Evolutionary conservation across 805 yeast species (phyloP).

Genomic region (Lipomyces sp.): DNA sequence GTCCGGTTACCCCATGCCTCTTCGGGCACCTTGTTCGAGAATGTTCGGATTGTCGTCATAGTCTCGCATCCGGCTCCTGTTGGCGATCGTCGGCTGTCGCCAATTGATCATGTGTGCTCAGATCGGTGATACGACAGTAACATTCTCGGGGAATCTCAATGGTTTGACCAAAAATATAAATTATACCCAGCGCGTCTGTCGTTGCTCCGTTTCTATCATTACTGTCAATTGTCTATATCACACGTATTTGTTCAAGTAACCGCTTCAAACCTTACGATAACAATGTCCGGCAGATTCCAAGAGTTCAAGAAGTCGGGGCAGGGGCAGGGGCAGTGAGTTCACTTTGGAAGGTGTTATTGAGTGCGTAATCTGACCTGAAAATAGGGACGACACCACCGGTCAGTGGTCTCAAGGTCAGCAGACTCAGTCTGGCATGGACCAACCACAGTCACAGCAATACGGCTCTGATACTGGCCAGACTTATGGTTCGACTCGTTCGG

Average conservation of each 20-base stretch:
- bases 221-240: neutral
- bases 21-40: no score
- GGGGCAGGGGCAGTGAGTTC: slow-evolving; percentile 21
- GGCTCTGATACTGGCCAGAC: slow-evolving; percentile 5
- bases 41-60: no score
- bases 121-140: no score
- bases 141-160: no score
- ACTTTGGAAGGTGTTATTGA: neutral
- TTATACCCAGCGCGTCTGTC: neutral
- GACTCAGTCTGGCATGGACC: neutral
- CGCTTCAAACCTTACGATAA: neutral
- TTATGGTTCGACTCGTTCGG: slow-evolving; percentile 26
- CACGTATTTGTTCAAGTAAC: neutral
- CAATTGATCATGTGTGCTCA: neutral
- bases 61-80: no score
- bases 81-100: no score
- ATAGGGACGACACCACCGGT: neutral
- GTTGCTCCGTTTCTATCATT: neutral
- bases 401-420: slow-evolving; percentile 1
- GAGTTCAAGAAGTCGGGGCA: slow-evolving; percentile 24
- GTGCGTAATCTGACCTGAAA: neutral
- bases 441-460: slow-evolving; percentile 1
- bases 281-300: slow-evolving; percentile 22
- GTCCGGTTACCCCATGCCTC: no score
- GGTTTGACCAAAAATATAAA: neutral